A percentile compares a stretch with the other conserved stretches of the same genome.
Evolutionary conservation across 1,284 basidiomycete genomes (phyloP).

Genomic region (Ganoderma boninense): DNA sequence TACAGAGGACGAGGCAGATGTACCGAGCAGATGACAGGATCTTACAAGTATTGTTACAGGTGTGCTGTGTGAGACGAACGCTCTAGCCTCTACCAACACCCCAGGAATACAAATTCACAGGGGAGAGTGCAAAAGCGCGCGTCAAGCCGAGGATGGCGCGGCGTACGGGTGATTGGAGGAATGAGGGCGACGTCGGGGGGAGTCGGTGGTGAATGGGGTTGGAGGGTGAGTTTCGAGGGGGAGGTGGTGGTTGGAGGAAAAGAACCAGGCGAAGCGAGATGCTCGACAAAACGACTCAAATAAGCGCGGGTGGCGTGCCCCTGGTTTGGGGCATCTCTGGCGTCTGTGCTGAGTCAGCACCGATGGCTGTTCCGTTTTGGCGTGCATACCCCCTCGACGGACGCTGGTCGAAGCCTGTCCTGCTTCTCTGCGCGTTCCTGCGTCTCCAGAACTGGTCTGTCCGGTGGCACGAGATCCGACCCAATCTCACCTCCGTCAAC

Average conservation of each 20-base stretch:
- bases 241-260: constrained; percentile 26
- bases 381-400: constrained; percentile 2
- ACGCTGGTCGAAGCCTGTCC: background rate
- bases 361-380: constrained; percentile 15
- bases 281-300: constrained; percentile 29
- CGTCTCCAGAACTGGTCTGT: background rate
- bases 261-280: constrained; percentile 18
- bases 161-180: constrained; percentile 21
- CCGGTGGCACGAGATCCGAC: constrained; percentile 12
- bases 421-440: constrained; percentile 8
- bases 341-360: constrained; percentile 40
- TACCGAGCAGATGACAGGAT: constrained; percentile 28
- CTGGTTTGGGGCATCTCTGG: constrained; percentile 32
- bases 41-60: constrained; percentile 46
- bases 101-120: constrained; percentile 27
- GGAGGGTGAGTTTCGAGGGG: background rate
- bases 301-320: constrained; percentile 22
- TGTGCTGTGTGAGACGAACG: constrained; percentile 28
- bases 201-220: background rate
- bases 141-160: constrained; percentile 7
- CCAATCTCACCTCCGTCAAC: constrained; percentile 10
- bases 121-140: constrained; percentile 14
- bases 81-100: constrained; percentile 34
- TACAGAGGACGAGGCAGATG: constrained; percentile 22
- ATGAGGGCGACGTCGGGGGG: constrained; percentile 2